Conservation (phyloP, 345 rosid species). For the Acer campestre region DNA sequence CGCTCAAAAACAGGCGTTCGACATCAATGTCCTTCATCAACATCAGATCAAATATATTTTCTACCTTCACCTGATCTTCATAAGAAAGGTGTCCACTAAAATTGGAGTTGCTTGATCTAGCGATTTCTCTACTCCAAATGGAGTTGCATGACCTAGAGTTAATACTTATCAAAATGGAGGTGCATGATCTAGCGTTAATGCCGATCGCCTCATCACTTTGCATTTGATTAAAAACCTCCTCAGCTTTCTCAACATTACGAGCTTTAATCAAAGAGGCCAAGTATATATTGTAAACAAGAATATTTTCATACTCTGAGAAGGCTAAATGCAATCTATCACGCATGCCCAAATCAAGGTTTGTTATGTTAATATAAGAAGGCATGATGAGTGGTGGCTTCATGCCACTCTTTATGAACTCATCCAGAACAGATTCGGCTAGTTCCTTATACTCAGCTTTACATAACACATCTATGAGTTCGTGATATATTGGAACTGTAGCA, state of each 20-base stretch:
- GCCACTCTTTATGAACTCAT: constrained; percentile 62
- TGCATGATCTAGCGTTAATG: constrained; percentile 63
- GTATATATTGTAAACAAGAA: too few species aligned
- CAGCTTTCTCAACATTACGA: too few species aligned
- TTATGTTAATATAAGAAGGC: too few species aligned
- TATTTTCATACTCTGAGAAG: too few species aligned
- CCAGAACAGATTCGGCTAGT: constrained; percentile 61
- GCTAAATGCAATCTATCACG: too few species aligned
- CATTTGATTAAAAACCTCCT: too few species aligned
- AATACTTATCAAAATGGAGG: constrained; percentile 55
- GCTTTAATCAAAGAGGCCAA: too few species aligned
- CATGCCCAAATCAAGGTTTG: too few species aligned
- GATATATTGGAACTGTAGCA: constrained; percentile 61
- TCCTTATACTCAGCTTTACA: constrained; percentile 57
- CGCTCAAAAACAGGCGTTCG: constrained; percentile 22
- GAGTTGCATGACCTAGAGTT: constrained; percentile 21
- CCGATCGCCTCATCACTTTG: too few species aligned
- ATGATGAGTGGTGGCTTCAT: too few species aligned
- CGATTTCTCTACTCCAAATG: not conserved
- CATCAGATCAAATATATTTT: constrained; percentile 68
- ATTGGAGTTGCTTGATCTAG: constrained; percentile 57
- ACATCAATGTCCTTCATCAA: constrained; percentile 62
- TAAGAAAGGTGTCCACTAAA: constrained; percentile 56
- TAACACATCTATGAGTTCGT: constrained; percentile 67
- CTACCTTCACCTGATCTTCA: constrained; percentile 56